Percentiles rank a stretch among this genome's conserved stretches.
phyloP scores from a whole-genome alignment of 1,284 basidiomycete genomes.

The Thelephora terrestris region DNA sequence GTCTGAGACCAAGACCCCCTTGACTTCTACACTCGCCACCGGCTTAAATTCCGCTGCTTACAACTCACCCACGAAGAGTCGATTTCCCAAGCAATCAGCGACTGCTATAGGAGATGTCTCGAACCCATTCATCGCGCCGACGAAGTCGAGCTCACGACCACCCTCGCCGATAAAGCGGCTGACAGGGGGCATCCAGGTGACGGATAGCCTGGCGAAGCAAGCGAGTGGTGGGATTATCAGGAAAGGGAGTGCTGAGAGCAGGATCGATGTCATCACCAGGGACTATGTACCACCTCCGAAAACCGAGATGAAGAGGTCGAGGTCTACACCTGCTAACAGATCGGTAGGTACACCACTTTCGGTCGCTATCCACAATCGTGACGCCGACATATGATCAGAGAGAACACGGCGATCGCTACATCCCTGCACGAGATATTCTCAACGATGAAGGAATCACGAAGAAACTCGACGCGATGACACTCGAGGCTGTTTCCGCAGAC shows the following conservation, averaged over 20 bases:
- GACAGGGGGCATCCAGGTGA: conserved; percentile 36
- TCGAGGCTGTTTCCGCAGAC: conserved; percentile 51
- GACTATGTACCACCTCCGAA: conserved; percentile 47
- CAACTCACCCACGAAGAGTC: conserved; percentile 30
- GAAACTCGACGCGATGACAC: conserved; percentile 45
- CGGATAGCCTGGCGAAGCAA: conserved; percentile 48
- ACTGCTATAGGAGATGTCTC: conserved; percentile 35
- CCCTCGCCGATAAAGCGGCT: conserved; percentile 55
- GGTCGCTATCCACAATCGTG: conserved; percentile 1
- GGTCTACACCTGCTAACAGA: conserved; percentile 52
- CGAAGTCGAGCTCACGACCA: conserved; percentile 32
- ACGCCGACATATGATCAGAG: conserved; percentile 13
- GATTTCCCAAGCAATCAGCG: conserved; percentile 21
- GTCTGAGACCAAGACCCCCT: conserved; percentile 61
- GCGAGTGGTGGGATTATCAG: conserved; percentile 57
- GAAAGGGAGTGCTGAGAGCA: conserved; percentile 65
- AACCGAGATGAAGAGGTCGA: conserved; percentile 58
- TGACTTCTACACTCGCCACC: conserved; percentile 54
- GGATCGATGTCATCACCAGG: conserved; percentile 59
- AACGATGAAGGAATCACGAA: conserved; percentile 45
- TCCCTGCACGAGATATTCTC: conserved; percentile 52
- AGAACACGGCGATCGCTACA: conserved; percentile 61
- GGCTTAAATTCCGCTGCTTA: conserved; percentile 43
- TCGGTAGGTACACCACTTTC: conserved; percentile 2
- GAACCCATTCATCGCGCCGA: conserved; percentile 46